Percentiles rank a stretch among this genome's conserved stretches.
Conservation (phyloP, 495 filamentous ascomycete species). For the Viridothelium virens region DNA sequence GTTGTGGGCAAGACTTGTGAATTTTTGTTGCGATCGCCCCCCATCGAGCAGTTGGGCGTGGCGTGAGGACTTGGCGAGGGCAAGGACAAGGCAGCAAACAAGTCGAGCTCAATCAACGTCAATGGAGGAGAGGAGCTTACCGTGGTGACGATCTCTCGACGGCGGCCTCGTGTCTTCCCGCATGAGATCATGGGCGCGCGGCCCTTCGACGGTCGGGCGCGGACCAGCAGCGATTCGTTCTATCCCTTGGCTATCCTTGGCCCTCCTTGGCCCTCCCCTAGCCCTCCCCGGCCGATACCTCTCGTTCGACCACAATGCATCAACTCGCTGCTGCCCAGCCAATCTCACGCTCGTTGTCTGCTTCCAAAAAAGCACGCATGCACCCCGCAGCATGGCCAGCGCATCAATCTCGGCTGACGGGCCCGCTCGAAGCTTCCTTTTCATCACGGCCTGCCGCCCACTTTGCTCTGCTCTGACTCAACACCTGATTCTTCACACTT, state of each 20-base stretch:
- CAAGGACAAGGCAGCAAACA: not conserved
- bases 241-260: not conserved
- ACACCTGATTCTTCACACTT: not conserved
- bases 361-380: not conserved
- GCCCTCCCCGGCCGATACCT: not conserved
- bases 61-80: not conserved
- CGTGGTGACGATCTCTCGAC: too few species aligned
- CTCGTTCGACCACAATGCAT: not conserved
- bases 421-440: not conserved
- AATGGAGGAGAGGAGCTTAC: too few species aligned
- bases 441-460: not conserved
- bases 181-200: conserved; percentile 9
- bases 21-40: not conserved
- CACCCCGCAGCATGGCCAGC: conserved; percentile 1
- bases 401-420: not conserved
- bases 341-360: not conserved
- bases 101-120: not conserved
- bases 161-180: not conserved
- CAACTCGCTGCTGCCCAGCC: not conserved
- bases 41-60: not conserved
- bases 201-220: not conserved
- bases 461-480: not conserved
- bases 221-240: not conserved
- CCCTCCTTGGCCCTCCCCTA: not conserved
- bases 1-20: not conserved